Evolutionary conservation across 2,329 filamentous ascomycete species (phyloP).

Genomic region (Trematosphaeria pertusa): DNA sequence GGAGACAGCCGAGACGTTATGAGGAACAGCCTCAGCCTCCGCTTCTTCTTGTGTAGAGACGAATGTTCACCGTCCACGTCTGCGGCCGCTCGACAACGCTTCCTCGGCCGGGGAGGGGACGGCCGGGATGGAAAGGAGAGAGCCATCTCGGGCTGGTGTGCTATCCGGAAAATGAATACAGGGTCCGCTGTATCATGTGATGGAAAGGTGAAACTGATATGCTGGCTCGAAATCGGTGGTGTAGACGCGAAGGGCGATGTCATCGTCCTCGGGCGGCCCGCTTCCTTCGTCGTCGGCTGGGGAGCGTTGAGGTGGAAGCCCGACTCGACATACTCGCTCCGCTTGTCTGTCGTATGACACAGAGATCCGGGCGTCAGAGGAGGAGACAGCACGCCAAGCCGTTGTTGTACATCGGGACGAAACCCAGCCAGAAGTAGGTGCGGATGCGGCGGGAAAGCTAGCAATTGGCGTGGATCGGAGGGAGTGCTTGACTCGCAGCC

Average conservation of each 20-base stretch:
- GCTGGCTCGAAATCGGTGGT: conserved; percentile 11
- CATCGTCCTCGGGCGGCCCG: conserved; percentile 41
- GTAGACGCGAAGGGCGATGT: conserved; percentile 16
- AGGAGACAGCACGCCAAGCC: conserved; percentile 12
- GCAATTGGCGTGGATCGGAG: conserved; percentile 18
- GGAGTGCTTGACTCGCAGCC: conserved; percentile 17
- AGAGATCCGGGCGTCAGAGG: conserved; percentile 9
- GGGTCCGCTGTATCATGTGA: conserved; percentile 5
- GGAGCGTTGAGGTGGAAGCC: conserved; percentile 19
- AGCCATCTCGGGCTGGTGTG: conserved; percentile 33
- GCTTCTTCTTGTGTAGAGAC: conserved; percentile 67
- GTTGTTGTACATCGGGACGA: conserved; percentile 7
- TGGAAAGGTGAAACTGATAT: conserved; percentile 19
- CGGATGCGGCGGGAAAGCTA: conserved; percentile 22
- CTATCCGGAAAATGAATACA: conserved; percentile 44
- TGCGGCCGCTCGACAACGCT: conserved; percentile 60
- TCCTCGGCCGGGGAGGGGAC: conserved; percentile 41
- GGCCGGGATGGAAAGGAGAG: conserved; percentile 45
- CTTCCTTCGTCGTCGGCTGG: conserved; percentile 36
- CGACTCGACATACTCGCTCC: conserved; percentile 39
- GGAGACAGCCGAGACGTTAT: conserved; percentile 74
- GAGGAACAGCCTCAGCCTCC: conserved; percentile 66
- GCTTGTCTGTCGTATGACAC: conserved; percentile 8
- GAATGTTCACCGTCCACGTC: conserved; percentile 65
- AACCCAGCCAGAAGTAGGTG: conserved; percentile 10